Evolutionary conservation across 2,329 filamentous ascomycete species (phyloP), one percentile per base, ranked within the genome.

Genomic region (Pestalotiopsis sp.): DNA sequence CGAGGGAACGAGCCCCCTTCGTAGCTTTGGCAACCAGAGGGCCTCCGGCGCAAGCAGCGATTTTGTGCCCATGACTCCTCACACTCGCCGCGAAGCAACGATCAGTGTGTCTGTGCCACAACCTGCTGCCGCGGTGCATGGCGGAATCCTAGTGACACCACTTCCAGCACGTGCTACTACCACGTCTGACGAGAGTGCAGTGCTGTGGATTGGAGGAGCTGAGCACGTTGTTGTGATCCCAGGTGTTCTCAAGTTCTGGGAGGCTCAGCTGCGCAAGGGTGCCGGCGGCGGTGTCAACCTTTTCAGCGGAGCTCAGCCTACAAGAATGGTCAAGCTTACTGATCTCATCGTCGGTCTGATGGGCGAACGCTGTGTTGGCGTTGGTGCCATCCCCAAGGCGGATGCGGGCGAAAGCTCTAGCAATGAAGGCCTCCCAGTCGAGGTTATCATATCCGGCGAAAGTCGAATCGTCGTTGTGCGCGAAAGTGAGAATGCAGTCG

Each of bases 1-100:
- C 1, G 89, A 91, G 69, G 87, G 88, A 22, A 88, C 86, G 1
- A 84, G 84, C 66, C 84, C 85, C 2, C 77, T 89, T 56, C 84
- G 87, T n/a, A 82, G 80, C 64, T 76, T 80, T 4, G 75, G 73
- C 4, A 75, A 78, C 10, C 80, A 80, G 64, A 79, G 79, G 76
- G 75, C 75, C 2, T 71, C 74, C 7, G 72, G 78, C 70, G 68
- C 75, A 22, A 73, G 75, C 58, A 81, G 81, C 17, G 88, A 88
- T 44, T 89, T 90, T 70, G 86, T 86, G 10, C 88, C 88, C 10
- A 88, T 90, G 87, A 90, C 88, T 1, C 88, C 88, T 0, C 87
- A 89, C 69, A 88, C 86, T 10, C 81, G 88, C 52, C 84, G 84
- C 52, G 85, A 88, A 68, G 85, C 83, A 4, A 52, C 64, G 9